A percentile compares a stretch with the other conserved stretches of the same genome.
Evolutionary conservation across 352 stramenopile genomes (phyloP).

Genomic region (Pythium scleroteichum): DNA sequence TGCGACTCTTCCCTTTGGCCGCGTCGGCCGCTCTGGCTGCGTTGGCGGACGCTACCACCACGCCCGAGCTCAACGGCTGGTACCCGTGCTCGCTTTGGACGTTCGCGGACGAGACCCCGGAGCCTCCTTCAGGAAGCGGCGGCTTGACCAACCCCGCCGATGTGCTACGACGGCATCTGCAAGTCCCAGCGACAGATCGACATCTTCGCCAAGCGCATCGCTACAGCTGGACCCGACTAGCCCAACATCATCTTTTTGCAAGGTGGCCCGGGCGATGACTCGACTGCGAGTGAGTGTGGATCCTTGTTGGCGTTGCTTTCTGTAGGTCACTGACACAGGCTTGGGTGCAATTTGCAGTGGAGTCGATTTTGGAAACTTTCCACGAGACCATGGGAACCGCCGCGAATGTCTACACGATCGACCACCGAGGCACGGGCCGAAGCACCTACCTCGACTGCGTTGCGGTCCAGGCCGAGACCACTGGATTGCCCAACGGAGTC

Average conservation of each 20-base stretch:
- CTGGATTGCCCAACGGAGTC: constrained; percentile 15
- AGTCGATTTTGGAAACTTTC: constrained; percentile 30
- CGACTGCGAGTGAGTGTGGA: background rate
- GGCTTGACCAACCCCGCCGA: too few relatives aligned
- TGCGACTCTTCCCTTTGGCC: too few relatives aligned
- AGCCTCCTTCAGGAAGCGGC: too few relatives aligned
- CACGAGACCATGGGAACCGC: constrained; percentile 26
- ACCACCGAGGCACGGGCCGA: constrained; percentile 46
- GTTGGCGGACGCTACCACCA: too few relatives aligned
- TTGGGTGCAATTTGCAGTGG: background rate
- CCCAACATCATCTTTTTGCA: constrained; percentile 13
- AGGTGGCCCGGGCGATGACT: constrained; percentile 5
- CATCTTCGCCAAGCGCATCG: constrained; percentile 44
- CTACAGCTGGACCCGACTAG: background rate
- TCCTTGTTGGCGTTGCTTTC: too few relatives aligned
- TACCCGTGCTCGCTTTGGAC: too few relatives aligned
- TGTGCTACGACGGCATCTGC: constrained; percentile 44
- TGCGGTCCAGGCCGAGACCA: constrained; percentile 29
- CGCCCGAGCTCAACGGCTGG: too few relatives aligned
- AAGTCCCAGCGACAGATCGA: constrained; percentile 25
- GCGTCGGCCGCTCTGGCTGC: too few relatives aligned
- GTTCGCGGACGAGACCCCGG: too few relatives aligned
- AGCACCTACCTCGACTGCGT: constrained; percentile 39
- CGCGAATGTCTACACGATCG: constrained; percentile 50
- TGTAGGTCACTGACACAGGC: too few relatives aligned